phyloP scores from a whole-genome alignment of 2,329 filamentous ascomycete species.

The Penicillium psychrosexuale region DNA sequence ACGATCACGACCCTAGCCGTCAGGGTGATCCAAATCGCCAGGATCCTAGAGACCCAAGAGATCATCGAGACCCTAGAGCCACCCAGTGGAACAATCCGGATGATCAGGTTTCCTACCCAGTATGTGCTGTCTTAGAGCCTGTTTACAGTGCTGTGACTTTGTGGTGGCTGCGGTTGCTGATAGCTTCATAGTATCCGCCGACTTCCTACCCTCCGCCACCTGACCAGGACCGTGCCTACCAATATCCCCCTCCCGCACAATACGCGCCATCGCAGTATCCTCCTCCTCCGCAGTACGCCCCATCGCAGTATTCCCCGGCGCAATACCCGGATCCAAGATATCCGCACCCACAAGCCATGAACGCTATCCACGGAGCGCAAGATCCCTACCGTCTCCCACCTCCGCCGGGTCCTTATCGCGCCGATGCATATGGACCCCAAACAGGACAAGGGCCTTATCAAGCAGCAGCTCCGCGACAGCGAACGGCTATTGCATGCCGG shows the following conservation, averaged over 20 bases:
- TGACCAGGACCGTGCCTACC: constrained; percentile 32
- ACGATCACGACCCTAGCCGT: constrained; percentile 40
- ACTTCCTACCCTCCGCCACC: constrained; percentile 32
- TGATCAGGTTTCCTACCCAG: constrained; percentile 39
- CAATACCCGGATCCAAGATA: constrained; percentile 33
- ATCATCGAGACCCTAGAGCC: constrained; percentile 33
- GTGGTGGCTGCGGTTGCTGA: not conserved
- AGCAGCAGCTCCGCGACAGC: constrained; percentile 49
- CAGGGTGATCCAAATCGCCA: constrained; percentile 40
- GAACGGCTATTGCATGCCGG: constrained; percentile 52
- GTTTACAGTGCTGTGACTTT: not conserved
- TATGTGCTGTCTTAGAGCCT: constrained; percentile 25
- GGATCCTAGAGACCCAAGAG: constrained; percentile 27
- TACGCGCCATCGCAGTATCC: constrained; percentile 30
- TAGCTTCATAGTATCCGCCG: constrained; percentile 29
- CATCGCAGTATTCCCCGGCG: constrained; percentile 36
- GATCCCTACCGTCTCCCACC: constrained; percentile 46
- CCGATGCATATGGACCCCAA: constrained; percentile 42
- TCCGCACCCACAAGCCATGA: constrained; percentile 40
- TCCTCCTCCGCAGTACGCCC: constrained; percentile 23
- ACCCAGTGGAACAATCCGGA: constrained; percentile 43
- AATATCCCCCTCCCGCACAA: constrained; percentile 36
- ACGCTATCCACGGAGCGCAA: constrained; percentile 42
- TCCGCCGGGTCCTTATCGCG: constrained; percentile 42
- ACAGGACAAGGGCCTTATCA: constrained; percentile 43